Evolutionary conservation across 345 rosid genomes (phyloP), one percentile per base, ranked within the genome.

Genomic region (Pugionium dolabratum): DNA sequence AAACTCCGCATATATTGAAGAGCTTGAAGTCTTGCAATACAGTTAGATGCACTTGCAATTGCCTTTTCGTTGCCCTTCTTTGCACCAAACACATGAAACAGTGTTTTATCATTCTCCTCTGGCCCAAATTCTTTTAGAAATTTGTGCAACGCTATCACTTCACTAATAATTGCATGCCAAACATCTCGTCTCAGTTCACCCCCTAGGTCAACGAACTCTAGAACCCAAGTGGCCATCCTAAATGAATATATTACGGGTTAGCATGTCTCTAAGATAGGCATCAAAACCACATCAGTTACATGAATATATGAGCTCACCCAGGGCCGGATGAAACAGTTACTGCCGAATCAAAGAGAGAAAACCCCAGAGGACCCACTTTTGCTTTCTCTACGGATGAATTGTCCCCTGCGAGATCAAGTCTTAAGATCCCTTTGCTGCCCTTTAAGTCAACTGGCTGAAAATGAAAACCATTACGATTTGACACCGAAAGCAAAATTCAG

Each of bases 191-290:
- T 84, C 72, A 83, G 67, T 71, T 94, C 99, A 66, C 96, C 89
- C 63, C 99, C 99, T 75, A 94, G 79, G 75, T 94, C 97, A 71
- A 94, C 97, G 71, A 94, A 94, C 83, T 94, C 99, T 67, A 94
- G 76, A 63, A 86, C 83, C 97, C 97, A 94, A 31, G 70, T 77
- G 62, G 82, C 83, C 62, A 84, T 78, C 78, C 97, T 93, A 79
- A 73, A 77, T 45, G 27, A 51, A 56, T 36, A 71, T 32, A 54
- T 53, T 30, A 76, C 64, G 66, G 62, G 52, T 59, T n/a, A 43
- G 59, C 44, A 31, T 57, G 29, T 5, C 66, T 18, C 8, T 29
- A 35, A 30, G 32, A 30, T 7, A 35, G 32, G 37, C 11, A 35
- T 7, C 34, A 60, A 53, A 62, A 40, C 59, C 34, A 26, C 7